These are phyloP conservation scores for Dothidotthia symphoricarpi DNA, from an alignment of 2,329 filamentous ascomycete species.

Conservation along the genomic window DNA sequence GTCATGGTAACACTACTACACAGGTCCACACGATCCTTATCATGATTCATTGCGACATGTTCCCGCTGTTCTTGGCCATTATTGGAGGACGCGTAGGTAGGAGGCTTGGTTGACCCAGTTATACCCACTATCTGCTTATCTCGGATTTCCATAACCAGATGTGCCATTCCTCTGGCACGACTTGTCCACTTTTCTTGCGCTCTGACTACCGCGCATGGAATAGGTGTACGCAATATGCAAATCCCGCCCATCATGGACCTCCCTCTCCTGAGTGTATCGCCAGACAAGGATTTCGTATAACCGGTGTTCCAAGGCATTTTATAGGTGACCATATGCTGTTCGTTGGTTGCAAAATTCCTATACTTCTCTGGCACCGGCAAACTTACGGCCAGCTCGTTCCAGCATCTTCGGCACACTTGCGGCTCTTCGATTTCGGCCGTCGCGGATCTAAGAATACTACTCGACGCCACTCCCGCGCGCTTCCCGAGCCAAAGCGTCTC, in stretches of 20 bases:
- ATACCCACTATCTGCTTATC: conserved; percentile 38
- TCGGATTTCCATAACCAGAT: conserved; percentile 31
- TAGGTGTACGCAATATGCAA: conserved; percentile 22
- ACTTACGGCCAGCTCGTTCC: conserved; percentile 10
- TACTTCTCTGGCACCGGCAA: conserved; percentile 8
- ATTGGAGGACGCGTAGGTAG: conserved; percentile 31
- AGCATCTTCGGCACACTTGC: conserved; percentile 12
- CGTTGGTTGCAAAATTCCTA: conserved; percentile 1
- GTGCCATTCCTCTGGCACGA: conserved; percentile 22
- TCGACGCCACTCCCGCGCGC: conserved; percentile 27
- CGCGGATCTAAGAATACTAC: conserved; percentile 20
- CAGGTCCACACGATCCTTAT: conserved; percentile 7
- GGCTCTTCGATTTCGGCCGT: conserved; percentile 9
- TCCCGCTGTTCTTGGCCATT: conserved; percentile 14
- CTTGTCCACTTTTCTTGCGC: conserved; percentile 34
- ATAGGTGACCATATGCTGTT: neutral
- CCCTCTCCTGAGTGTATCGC: conserved; percentile 21
- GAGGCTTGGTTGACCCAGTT: conserved; percentile 32
- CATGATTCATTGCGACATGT: conserved; percentile 21
- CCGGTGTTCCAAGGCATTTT: conserved; percentile 2
- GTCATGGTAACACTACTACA: conserved; percentile 15
- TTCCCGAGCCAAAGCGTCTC: conserved; percentile 15
- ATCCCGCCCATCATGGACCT: conserved; percentile 21
- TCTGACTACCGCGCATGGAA: conserved; percentile 19
- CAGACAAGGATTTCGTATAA: conserved; percentile 17